A percentile compares a stretch with the other conserved stretches of the same genome.
These are phyloP conservation scores for Penicillium sp. DNA, from an alignment of 2,329 filamentous ascomycete genomes.

Conservation along the genomic window DNA sequence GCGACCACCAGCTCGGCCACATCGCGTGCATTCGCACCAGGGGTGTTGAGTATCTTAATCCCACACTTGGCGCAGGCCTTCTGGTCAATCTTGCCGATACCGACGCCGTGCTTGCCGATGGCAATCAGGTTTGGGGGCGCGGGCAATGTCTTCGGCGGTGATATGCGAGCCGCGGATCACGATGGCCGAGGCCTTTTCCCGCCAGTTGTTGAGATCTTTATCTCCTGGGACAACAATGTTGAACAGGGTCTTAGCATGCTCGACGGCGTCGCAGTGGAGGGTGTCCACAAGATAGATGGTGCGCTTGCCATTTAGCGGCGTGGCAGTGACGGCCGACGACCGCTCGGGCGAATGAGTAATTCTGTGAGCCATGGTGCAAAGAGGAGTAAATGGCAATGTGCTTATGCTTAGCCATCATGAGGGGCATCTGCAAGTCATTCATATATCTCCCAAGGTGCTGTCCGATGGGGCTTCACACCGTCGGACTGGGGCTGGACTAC, in stretches of 20 bases:
- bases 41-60: conserved; percentile 55
- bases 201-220: conserved; percentile 45
- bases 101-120: conserved; percentile 55
- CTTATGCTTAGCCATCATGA: neutral
- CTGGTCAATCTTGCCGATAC: conserved; percentile 53
- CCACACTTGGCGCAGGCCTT: conserved; percentile 44
- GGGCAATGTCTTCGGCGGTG: conserved; percentile 45
- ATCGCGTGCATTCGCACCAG: conserved; percentile 50
- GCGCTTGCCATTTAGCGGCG: conserved; percentile 31
- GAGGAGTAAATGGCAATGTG: no score
- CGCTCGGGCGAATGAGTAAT: conserved; percentile 1
- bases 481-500: conserved; percentile 9
- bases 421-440: neutral
- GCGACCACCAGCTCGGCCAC: conserved; percentile 44
- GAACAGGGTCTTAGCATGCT: conserved; percentile 45
- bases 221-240: conserved; percentile 44
- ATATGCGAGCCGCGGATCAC: conserved; percentile 46
- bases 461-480: neutral
- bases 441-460: neutral
- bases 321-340: neutral
- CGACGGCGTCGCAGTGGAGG: conserved; percentile 44
- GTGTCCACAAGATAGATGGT: conserved; percentile 49
- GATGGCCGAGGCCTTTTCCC: conserved; percentile 46
- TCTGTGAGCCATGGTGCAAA: neutral
- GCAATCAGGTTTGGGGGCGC: conserved; percentile 45